A percentile compares a stretch with the other conserved stretches of the same genome.
Conservation (phyloP, 148 eudicot genomes). For the Spergularia bocconei region DNA sequence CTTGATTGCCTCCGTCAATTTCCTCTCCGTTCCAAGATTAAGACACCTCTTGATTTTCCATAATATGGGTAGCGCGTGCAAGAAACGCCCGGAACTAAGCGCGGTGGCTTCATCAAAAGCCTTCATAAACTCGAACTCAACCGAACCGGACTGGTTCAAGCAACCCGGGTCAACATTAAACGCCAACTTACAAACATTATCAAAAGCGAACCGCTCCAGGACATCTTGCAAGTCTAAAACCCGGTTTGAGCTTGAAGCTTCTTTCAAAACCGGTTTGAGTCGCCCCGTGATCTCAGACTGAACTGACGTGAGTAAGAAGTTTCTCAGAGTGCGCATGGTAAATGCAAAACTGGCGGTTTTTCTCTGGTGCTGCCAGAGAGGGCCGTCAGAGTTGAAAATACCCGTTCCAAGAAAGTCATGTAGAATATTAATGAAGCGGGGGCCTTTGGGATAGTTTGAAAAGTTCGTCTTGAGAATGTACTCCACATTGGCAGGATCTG, state of each 20-base stretch:
- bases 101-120: slow-evolving; percentile 64
- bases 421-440: slow-evolving; percentile 28
- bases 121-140: slow-evolving; percentile 50
- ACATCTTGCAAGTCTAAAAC: slow-evolving; percentile 44
- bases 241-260: slow-evolving; percentile 6
- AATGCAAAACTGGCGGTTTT: slow-evolving; percentile 56
- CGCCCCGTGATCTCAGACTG: slow-evolving; percentile 32
- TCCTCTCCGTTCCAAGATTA: slow-evolving; percentile 55
- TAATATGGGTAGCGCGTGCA: slow-evolving; percentile 39
- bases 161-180: slow-evolving; percentile 79
- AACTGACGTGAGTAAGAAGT: slow-evolving; percentile 32
- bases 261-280: slow-evolving; percentile 34
- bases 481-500: slow-evolving; percentile 45
- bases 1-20: slow-evolving; percentile 39
- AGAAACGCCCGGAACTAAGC: slow-evolving; percentile 50
- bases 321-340: slow-evolving; percentile 36
- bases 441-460: slow-evolving; percentile 50
- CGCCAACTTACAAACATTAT: slow-evolving; percentile 59
- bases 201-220: slow-evolving; percentile 45
- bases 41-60: slow-evolving; percentile 43
- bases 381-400: slow-evolving; percentile 53
- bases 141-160: slow-evolving; percentile 37
- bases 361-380: slow-evolving; percentile 43
- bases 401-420: slow-evolving; percentile 49
- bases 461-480: slow-evolving; percentile 52